Evolutionary conservation across 2,329 filamentous ascomycete species (phyloP).

Genomic region (Pezizomycotina sp.): DNA sequence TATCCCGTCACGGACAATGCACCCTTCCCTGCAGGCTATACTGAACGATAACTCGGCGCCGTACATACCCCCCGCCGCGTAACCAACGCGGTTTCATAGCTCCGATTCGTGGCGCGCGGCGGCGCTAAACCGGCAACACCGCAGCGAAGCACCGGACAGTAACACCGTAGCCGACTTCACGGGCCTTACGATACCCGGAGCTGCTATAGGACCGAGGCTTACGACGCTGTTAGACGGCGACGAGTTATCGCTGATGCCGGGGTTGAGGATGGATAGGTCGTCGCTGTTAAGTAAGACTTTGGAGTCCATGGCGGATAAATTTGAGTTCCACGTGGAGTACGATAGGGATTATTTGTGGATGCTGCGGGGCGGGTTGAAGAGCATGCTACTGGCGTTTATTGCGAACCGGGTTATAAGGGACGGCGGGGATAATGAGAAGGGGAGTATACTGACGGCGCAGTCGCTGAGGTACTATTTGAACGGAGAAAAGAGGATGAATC

Average conservation of each 20-base stretch:
- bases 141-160: too few species aligned
- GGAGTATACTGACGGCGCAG: conserved; percentile 6
- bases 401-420: conserved; percentile 10
- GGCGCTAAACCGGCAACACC: too few species aligned
- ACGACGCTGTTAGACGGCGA: conserved; percentile 1
- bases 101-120: too few species aligned
- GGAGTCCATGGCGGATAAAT: conserved; percentile 20
- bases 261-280: too few species aligned
- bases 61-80: conserved; percentile 19
- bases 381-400: conserved; percentile 21
- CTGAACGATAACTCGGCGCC: conserved; percentile 14
- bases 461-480: conserved; percentile 14
- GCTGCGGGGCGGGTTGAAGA: conserved; percentile 20
- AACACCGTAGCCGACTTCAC: too few species aligned
- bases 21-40: conserved; percentile 22
- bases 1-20: conserved; percentile 15
- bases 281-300: conserved; percentile 19
- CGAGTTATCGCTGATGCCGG: too few species aligned
- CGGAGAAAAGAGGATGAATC: conserved; percentile 1
- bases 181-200: too few species aligned
- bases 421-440: conserved; percentile 10
- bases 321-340: conserved; percentile 20
- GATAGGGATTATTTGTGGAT: conserved; percentile 22
- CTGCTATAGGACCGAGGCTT: conserved; percentile 8
- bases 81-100: too few species aligned